Conservation (phyloP, 2,329 filamentous ascomycete genomes). For the Xylaria sp. region DNA sequence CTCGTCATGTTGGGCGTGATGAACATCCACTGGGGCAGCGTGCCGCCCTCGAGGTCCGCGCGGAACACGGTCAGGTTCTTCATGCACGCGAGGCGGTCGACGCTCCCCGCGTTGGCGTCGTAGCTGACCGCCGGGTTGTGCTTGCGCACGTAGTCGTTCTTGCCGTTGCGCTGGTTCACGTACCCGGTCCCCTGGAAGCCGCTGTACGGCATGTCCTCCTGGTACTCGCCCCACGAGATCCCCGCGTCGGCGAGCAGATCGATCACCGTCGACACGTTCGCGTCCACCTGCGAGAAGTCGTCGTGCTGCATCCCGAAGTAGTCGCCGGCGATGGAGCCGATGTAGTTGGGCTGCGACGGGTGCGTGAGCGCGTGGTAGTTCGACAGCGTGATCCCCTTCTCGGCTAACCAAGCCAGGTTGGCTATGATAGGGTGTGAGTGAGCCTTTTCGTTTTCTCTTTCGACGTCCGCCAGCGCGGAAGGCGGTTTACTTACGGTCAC, state of each 20-base stretch:
- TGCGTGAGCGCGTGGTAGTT: slow-evolving; percentile 68
- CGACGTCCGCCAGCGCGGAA: slow-evolving; percentile 28
- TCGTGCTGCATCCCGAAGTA: slow-evolving; percentile 76
- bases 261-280: slow-evolving; percentile 67
- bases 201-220: slow-evolving; percentile 76
- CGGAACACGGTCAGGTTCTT: slow-evolving; percentile 76
- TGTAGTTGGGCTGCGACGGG: slow-evolving; percentile 77
- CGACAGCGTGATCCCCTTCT: slow-evolving; percentile 63
- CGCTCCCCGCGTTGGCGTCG: slow-evolving; percentile 62
- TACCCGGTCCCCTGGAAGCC: slow-evolving; percentile 69
- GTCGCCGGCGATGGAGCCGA: slow-evolving; percentile 68
- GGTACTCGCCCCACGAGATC: slow-evolving; percentile 72
- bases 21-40: slow-evolving; percentile 73
- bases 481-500: slow-evolving; percentile 57
- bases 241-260: slow-evolving; percentile 68
- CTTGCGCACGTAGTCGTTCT: slow-evolving; percentile 81
- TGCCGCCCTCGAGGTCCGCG: slow-evolving; percentile 63
- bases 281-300: slow-evolving; percentile 58
- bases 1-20: slow-evolving; percentile 76
- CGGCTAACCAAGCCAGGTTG: slow-evolving; percentile 60
- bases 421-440: slow-evolving; percentile 37
- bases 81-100: slow-evolving; percentile 65
- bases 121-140: slow-evolving; percentile 72
- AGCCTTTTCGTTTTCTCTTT: slow-evolving; percentile 1
- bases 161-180: slow-evolving; percentile 65